Conservation (phyloP, 257 asterid species). For the Fraxinus cuspidata region DNA sequence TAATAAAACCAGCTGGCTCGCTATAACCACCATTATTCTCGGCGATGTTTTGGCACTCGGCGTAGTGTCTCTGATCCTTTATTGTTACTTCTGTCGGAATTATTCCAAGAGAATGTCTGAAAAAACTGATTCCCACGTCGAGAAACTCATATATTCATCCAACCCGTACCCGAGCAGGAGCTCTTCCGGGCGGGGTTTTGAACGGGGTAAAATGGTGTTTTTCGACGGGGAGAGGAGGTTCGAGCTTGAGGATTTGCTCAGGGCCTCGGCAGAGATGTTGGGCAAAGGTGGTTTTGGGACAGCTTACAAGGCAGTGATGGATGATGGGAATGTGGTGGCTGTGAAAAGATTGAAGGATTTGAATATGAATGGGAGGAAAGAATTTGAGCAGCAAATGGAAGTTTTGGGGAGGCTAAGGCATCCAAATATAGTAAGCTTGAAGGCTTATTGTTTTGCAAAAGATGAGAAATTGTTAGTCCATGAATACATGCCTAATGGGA, state of each 20-base stretch:
- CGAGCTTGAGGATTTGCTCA: slow-evolving; percentile 81
- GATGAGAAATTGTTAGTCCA: slow-evolving; percentile 79
- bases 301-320: slow-evolving; percentile 81
- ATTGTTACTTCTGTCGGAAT: slow-evolving; percentile 64
- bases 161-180: slow-evolving; percentile 59
- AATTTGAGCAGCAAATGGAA: slow-evolving; percentile 91
- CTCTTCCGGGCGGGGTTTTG: slow-evolving; percentile 40
- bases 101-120: slow-evolving; percentile 31
- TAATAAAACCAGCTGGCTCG: slow-evolving; percentile 52
- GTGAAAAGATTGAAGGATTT: slow-evolving; percentile 82
- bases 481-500: slow-evolving; percentile 86
- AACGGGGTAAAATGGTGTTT: slow-evolving; percentile 76
- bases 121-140: slow-evolving; percentile 35
- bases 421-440: slow-evolving; percentile 70
- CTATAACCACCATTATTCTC: slow-evolving; percentile 58
- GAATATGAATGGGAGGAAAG: slow-evolving; percentile 58
- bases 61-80: slow-evolving; percentile 53
- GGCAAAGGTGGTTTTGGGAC: slow-evolving; percentile 92
- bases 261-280: slow-evolving; percentile 95
- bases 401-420: slow-evolving; percentile 76
- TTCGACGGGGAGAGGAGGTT: slow-evolving; percentile 76
- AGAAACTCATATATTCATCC: slow-evolving; percentile 70
- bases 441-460: slow-evolving; percentile 78
- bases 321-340: slow-evolving; percentile 81
- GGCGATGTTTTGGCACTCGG: slow-evolving; percentile 64